Percentiles rank a stretch among this genome's conserved stretches.
These are phyloP conservation scores for Chytriomyces sp. DNA, from an alignment of 192 early-diverging fungal species.

Conservation along the genomic window DNA sequence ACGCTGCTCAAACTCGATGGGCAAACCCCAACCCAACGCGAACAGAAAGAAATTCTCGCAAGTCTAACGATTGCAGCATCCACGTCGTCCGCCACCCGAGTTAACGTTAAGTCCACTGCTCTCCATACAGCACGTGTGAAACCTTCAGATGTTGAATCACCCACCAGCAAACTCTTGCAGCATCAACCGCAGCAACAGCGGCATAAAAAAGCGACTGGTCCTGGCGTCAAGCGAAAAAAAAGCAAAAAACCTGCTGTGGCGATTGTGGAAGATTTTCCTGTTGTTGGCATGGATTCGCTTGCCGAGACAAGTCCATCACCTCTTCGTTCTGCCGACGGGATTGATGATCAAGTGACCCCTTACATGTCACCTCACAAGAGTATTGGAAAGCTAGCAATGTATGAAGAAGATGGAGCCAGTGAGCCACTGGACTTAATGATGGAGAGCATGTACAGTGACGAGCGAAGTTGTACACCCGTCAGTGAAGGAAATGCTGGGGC, in stretches of 20 bases:
- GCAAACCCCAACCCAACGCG: constrained; percentile 34
- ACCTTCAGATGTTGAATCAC: neutral
- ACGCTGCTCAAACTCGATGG: constrained; percentile 45
- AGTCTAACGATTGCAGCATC: constrained; percentile 37
- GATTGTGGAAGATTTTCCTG: no score
- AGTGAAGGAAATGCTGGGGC: neutral
- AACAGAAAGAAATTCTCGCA: constrained; percentile 44
- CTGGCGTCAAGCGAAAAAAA: no score
- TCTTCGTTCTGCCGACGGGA: no score
- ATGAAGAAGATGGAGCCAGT: neutral
- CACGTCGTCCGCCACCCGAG: constrained; percentile 4
- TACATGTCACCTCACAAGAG: no score
- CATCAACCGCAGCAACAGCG: neutral
- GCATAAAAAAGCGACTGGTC: no score
- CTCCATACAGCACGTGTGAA: neutral
- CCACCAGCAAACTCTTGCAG: neutral
- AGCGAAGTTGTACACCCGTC: neutral
- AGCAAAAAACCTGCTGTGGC: no score
- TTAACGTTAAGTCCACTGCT: neutral
- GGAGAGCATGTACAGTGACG: constrained; percentile 12
- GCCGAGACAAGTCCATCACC: no score
- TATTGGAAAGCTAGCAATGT: neutral
- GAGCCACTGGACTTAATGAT: constrained; percentile 3
- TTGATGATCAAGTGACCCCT: no score
- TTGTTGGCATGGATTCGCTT: no score